Percentiles rank a stretch among this genome's conserved stretches.
Conservation (phyloP, 306 rosid genomes). For the Lathyrus sativus region DNA sequence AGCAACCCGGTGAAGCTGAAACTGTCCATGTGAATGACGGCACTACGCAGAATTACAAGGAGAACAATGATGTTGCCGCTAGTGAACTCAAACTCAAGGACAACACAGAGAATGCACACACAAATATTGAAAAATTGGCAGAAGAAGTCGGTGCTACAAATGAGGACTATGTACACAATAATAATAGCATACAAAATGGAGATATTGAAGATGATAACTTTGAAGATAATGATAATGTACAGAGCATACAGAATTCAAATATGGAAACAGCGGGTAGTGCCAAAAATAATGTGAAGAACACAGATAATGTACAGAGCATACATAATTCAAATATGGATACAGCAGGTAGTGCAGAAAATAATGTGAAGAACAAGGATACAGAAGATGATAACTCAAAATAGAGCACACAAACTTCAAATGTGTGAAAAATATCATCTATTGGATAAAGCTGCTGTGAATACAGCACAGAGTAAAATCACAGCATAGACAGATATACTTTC, state of each 20-base stretch:
- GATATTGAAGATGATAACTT: constrained; percentile 2
- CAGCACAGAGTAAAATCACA: background rate
- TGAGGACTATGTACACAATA: constrained; percentile 1
- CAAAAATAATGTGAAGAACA: constrained; percentile 28
- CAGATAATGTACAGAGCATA: constrained; percentile 8
- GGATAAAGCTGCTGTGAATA: constrained; percentile 14
- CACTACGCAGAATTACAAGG: constrained; percentile 1
- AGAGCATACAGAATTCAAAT: constrained; percentile 2
- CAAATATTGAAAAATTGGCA: background rate
- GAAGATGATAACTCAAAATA: constrained; percentile 22
- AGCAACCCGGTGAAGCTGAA: constrained; percentile 35
- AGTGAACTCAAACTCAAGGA: constrained; percentile 10
- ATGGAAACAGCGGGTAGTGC: background rate
- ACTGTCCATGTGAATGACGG: background rate
- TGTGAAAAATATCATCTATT: constrained; percentile 16
- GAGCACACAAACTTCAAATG: background rate
- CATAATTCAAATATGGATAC: background rate
- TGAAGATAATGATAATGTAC: constrained; percentile 4
- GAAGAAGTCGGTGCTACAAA: constrained; percentile 22
- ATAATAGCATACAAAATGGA: constrained; percentile 8
- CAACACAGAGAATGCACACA: constrained; percentile 26
- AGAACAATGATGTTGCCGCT: constrained; percentile 21
- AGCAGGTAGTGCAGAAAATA: constrained; percentile 4
- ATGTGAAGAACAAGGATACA: constrained; percentile 23
- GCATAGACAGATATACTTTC: background rate